A percentile compares a stretch with the other conserved stretches of the same genome.
Conservation (phyloP, 106 monocot species). For the Allium fistulosum region DNA sequence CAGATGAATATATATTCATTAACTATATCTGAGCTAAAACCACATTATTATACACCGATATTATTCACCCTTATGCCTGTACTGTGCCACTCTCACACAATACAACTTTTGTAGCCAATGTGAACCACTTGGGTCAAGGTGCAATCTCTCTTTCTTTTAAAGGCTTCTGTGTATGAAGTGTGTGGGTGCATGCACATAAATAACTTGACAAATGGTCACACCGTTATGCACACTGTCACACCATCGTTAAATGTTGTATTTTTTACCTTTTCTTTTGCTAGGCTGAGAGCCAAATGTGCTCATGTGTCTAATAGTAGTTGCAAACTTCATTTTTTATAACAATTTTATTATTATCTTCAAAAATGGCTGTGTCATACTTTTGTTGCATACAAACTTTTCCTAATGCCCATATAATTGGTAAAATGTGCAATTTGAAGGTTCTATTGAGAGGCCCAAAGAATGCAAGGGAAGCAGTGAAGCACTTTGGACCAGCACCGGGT, state of each 20-base stretch:
- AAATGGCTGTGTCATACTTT: too few relatives aligned
- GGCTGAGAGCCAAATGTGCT: not conserved
- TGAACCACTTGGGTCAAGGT: not conserved
- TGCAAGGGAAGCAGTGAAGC: conserved; percentile 49
- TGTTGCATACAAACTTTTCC: too few relatives aligned
- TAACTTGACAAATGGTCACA: too few relatives aligned
- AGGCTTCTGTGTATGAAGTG: too few relatives aligned
- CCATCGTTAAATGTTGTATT: not conserved
- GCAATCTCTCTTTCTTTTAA: not conserved
- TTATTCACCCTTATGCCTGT: not conserved
- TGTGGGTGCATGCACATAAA: too few relatives aligned
- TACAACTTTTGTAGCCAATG: not conserved
- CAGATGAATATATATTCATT: not conserved
- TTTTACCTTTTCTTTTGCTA: not conserved
- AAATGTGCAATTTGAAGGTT: conserved; percentile 11
- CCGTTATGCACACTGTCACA: not conserved
- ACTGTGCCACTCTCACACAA: not conserved
- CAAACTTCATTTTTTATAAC: too few relatives aligned
- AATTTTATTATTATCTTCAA: too few relatives aligned
- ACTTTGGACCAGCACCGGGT: conserved; percentile 56
- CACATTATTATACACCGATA: not conserved
- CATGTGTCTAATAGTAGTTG: too few relatives aligned
- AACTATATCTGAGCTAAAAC: not conserved
- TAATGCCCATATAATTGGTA: too few relatives aligned
- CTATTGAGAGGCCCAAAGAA: conserved; percentile 50